phyloP scores from a whole-genome alignment of 139 green algal species.

The Volvox africanus region DNA sequence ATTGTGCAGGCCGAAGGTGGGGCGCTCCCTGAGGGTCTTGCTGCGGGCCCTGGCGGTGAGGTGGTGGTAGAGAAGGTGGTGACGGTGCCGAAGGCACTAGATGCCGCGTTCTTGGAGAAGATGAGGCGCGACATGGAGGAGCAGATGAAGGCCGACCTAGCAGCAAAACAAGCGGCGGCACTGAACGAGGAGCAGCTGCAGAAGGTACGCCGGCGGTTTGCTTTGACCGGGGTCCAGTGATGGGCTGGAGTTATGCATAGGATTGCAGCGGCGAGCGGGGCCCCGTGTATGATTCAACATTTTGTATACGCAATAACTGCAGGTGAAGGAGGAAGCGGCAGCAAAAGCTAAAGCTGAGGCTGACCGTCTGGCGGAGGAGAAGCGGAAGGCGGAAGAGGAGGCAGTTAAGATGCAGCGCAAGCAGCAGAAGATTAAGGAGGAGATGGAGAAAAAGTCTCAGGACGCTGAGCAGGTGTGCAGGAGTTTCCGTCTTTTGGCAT shows the following conservation, averaged over 20 bases:
- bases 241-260: no score
- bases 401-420: conserved; percentile 67
- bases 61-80: conserved; percentile 64
- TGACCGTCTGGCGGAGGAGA: conserved; percentile 58
- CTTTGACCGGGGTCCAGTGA: no score
- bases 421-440: conserved; percentile 70
- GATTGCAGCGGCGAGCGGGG: no score
- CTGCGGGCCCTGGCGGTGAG: conserved; percentile 46
- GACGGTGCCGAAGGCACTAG: conserved; percentile 62
- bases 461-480: conserved; percentile 63
- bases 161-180: conserved; percentile 51
- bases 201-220: not conserved
- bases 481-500: no score
- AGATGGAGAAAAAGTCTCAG: conserved; percentile 61
- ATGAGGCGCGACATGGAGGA: conserved; percentile 70
- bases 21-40: conserved; percentile 17
- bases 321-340: conserved; percentile 49
- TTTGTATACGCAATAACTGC: not conserved
- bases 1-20: conserved; percentile 16
- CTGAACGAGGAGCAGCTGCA: conserved; percentile 53
- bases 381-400: conserved; percentile 56
- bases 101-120: conserved; percentile 60
- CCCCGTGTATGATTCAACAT: no score
- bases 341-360: conserved; percentile 53
- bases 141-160: conserved; percentile 62